These are phyloP conservation scores for Ceratocystis eucalypticola DNA, from an alignment of 2,329 filamentous ascomycete species.

Conservation along the genomic window DNA sequence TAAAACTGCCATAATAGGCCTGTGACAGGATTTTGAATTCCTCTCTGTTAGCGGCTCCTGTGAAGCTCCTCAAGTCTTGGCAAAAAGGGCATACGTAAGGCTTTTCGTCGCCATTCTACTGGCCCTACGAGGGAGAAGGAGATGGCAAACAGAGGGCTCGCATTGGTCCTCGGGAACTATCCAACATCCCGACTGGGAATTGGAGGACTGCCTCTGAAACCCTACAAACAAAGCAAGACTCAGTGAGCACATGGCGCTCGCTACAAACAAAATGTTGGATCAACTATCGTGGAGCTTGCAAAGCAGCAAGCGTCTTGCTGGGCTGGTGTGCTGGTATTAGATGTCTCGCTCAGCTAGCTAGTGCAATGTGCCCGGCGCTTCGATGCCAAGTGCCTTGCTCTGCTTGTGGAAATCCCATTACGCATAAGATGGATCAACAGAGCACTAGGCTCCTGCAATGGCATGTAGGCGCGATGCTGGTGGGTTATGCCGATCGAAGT, in stretches of 20 bases:
- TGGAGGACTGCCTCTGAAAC: not conserved
- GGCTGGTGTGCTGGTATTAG: too few species aligned
- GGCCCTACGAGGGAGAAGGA: not conserved
- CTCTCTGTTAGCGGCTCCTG: not conserved
- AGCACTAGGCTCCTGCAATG: too few species aligned
- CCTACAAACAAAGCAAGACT: not conserved
- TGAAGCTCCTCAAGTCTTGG: not conserved
- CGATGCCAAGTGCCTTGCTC: too few species aligned
- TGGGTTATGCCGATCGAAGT: not conserved
- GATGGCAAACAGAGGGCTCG: not conserved
- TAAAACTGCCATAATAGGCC: not conserved
- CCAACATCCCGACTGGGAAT: not conserved
- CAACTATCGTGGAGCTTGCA: too few species aligned
- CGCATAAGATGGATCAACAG: too few species aligned
- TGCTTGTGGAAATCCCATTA: too few species aligned
- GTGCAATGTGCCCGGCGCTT: too few species aligned
- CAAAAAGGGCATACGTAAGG: conserved; percentile 3
- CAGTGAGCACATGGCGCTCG: not conserved
- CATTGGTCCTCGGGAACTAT: not conserved
- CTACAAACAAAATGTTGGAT: too few species aligned
- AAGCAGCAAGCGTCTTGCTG: too few species aligned
- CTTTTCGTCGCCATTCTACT: not conserved
- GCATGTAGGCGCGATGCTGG: too few species aligned
- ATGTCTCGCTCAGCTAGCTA: too few species aligned
- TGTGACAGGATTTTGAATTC: not conserved